Evolutionary conservation across 2,329 filamentous ascomycete species (phyloP), one percentile per base, ranked within the genome.

Genomic region (Aaosphaeria pasadenensis): DNA sequence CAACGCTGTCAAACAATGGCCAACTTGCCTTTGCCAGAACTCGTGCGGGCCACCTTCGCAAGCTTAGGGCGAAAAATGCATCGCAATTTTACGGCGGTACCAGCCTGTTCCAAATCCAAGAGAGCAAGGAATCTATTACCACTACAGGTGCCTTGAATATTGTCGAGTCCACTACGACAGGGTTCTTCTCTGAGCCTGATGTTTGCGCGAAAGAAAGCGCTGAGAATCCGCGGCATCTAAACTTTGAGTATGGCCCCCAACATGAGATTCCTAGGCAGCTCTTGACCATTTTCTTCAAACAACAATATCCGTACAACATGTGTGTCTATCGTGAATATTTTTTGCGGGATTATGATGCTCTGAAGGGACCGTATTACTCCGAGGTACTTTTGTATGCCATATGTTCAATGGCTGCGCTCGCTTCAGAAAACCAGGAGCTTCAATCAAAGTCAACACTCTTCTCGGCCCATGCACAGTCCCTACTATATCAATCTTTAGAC

Each of bases 301-400:
- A 73, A 35, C 71, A 76, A 24, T 79, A 79, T 44, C 71, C 74
- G 33, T 77, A 76, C 51, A 70, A 75, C 53, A 77, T 79, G 74
- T 71, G 74, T 47, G 64, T 79, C 2, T 79, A 79, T 49, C 69
- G 77, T 30, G 77, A 79, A 53, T 78, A 73, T 50, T 79, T 79
- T 49, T 57, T 79, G 7, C 62, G 77, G 30, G 77, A 79, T 53
- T 79, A 78, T 45, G 74, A 76, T 51, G 63, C 70, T 2, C 75
- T 74, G 0, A 66, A 58, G 1, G 77, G 77, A 0, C 71, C 69
- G 30, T 77, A 79, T 53, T 79, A 78, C 52, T 79, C 77, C 0
- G 76, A 79, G 45, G 59, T 76, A 9, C 66, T 79, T 5, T 63
- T 79, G 6, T 79, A 74, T 52, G 66, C 75, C 11, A 75, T 79